Base-by-base conservation (phyloP, 257 asterid species). In the Lavandula angustifolia region DNA sequence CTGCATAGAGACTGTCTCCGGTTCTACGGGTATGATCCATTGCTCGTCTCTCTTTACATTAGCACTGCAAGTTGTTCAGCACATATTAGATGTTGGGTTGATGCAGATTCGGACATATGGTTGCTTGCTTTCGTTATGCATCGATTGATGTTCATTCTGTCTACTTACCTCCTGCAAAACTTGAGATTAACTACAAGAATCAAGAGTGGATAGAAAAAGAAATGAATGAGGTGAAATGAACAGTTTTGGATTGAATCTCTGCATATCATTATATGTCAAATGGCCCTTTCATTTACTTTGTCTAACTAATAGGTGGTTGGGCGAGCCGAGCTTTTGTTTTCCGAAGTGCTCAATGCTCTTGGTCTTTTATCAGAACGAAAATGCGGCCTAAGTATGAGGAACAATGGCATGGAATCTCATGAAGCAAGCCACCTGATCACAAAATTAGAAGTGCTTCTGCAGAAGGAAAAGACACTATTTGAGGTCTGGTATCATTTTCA, bases 61-160 rank as follows among this genome's bases (percentile, higher is more conserved):
- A 47, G 38, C 52, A 33, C 55, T 13, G 10, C 51, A 37, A 38
- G 54, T 22, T 60, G 48, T 56, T 64, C 34, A 47, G 51, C 60
- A 14, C 33, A 33, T 60, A 9, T 38, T 42, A 7, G 29, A 50
- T 68, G 52, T 73, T 66, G 17, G 67, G 33, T 69, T 72, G 55
- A 14, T 74, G 78, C 90, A 92, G 99, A 69, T 89, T 82, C 27
- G 99, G 97, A 33, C 83, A 85, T 62, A 89, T 87, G 97, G 97
- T 92, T 77, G 99, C 99, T 73, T 92, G 99, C 88, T 92, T 92
- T 76, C 91, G 96, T 65, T 92, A 92, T 77, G 97, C 97, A 14
- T 87, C 99, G n/a, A 92, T 92, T 67, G 95, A 92, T 78, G 99
- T 92, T 76, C 89, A 84, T 67, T 85, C 99, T 9, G 99, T 92